Percentiles rank a stretch among this genome's conserved stretches.
Evolutionary conservation across 2,329 filamentous ascomycete genomes (phyloP).

Genomic region (Paraconiothyrium sp.): DNA sequence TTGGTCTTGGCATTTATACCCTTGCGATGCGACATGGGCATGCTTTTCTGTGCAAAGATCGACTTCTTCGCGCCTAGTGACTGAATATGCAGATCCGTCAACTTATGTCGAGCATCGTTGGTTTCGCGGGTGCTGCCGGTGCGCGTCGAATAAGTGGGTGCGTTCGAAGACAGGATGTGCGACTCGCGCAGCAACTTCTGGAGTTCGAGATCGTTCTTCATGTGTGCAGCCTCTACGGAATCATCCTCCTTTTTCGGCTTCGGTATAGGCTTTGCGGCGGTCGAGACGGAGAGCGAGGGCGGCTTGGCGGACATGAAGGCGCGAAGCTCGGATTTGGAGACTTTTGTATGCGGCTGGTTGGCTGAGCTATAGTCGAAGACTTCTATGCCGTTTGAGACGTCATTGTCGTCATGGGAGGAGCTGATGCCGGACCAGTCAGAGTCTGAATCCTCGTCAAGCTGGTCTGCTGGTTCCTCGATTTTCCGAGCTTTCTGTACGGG

Average conservation of each 20-base stretch:
- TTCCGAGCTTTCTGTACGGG: conserved; percentile 44
- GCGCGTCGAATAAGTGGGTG: conserved; percentile 54
- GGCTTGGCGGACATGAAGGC: conserved; percentile 76
- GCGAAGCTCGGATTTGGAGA: conserved; percentile 71
- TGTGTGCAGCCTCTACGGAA: conserved; percentile 68
- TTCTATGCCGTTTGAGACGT: conserved; percentile 47
- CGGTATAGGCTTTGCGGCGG: conserved; percentile 27
- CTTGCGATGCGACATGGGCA: conserved; percentile 87
- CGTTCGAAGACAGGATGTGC: conserved; percentile 75
- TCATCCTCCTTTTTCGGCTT: conserved; percentile 53
- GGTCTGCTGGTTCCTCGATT: conserved; percentile 39
- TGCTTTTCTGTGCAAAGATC: conserved; percentile 80
- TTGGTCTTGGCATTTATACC: conserved; percentile 78
- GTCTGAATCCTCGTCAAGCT: conserved; percentile 56
- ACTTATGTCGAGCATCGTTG: conserved; percentile 76
- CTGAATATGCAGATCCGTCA: conserved; percentile 84
- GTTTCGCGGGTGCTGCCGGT: conserved; percentile 55
- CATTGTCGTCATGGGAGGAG: conserved; percentile 60
- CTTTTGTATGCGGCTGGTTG: conserved; percentile 26
- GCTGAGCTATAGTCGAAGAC: conserved; percentile 55
- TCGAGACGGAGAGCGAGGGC: conserved; percentile 49
- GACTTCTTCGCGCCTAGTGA: conserved; percentile 80
- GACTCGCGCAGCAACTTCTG: conserved; percentile 92
- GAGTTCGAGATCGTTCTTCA: conserved; percentile 91
- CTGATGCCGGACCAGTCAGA: conserved; percentile 72